A percentile compares a stretch with the other conserved stretches of the same genome.
Evolutionary conservation across 2,329 filamentous ascomycete genomes (phyloP).

Genomic region (Didymella arachidicola): DNA sequence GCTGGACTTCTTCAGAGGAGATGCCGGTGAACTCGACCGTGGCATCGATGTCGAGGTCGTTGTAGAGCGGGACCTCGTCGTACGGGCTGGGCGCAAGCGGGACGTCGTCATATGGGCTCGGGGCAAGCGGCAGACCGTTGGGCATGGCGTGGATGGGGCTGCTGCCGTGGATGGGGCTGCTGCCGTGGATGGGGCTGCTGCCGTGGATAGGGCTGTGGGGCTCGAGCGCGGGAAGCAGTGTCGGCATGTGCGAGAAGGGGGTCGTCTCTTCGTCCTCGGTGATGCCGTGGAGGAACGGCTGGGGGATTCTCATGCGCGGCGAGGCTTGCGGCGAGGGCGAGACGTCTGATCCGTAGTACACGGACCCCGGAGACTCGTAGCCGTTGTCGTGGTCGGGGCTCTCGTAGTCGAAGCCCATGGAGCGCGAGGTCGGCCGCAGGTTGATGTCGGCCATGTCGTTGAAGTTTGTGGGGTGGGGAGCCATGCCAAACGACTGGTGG

Average conservation of each 20-base stretch:
- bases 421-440: constrained; percentile 51
- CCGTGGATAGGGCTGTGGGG: constrained; percentile 32
- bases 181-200: constrained; percentile 28
- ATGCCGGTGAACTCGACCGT: constrained; percentile 81
- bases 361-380: constrained; percentile 55
- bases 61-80: constrained; percentile 33
- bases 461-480: constrained; percentile 66
- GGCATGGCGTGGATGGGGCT: constrained; percentile 30
- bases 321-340: constrained; percentile 55
- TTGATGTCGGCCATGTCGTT: constrained; percentile 60
- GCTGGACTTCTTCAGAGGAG: constrained; percentile 74
- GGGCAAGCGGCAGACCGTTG: constrained; percentile 24
- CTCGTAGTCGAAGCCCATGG: constrained; percentile 51
- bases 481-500: constrained; percentile 59
- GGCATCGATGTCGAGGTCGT: constrained; percentile 64
- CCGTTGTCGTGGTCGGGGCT: constrained; percentile 54
- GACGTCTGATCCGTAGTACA: constrained; percentile 60
- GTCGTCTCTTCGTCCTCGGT: constrained; percentile 45
- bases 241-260: constrained; percentile 42
- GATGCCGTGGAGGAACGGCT: constrained; percentile 47
- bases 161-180: constrained; percentile 29
- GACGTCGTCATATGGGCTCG: constrained; percentile 29
- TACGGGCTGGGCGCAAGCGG: constrained; percentile 30
- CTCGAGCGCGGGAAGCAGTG: constrained; percentile 37
- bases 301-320: constrained; percentile 45